These are phyloP conservation scores for Coffea eugenioides DNA, from an alignment of 257 asterid genomes.

Conservation along the genomic window DNA sequence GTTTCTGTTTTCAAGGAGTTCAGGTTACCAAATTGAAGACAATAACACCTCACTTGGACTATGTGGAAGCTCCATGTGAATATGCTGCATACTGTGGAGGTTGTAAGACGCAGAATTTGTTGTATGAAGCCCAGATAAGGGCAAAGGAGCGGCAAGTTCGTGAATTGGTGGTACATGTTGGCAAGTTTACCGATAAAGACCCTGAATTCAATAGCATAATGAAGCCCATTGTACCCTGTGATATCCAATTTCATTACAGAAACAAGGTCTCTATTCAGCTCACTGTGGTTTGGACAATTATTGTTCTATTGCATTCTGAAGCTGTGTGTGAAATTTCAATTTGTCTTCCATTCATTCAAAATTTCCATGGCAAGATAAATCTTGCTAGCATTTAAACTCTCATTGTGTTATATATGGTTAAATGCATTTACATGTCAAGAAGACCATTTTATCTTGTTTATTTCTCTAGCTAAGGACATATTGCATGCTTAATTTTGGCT, in stretches of 20 bases:
- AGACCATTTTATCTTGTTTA: too few species aligned
- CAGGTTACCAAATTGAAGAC: slow-evolving; percentile 86
- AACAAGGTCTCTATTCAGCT: slow-evolving; percentile 61
- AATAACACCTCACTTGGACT: slow-evolving; percentile 64
- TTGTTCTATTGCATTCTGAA: slow-evolving; percentile 3
- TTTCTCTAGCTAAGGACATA: too few species aligned
- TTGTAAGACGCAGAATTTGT: slow-evolving; percentile 82
- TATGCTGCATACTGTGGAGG: slow-evolving; percentile 91
- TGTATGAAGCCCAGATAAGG: slow-evolving; percentile 78
- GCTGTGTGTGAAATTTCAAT: too few species aligned
- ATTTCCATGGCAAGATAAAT: too few species aligned
- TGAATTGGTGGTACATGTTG: slow-evolving; percentile 74
- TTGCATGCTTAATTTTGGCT: too few species aligned
- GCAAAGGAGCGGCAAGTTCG: slow-evolving; percentile 85
- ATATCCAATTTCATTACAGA: slow-evolving; percentile 80
- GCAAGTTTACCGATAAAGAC: slow-evolving; percentile 57
- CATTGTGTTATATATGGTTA: neutral
- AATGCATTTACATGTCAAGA: neutral
- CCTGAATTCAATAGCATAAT: slow-evolving; percentile 47
- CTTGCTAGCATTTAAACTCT: neutral
- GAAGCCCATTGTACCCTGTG: slow-evolving; percentile 92
- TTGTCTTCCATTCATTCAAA: too few species aligned
- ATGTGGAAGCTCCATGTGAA: slow-evolving; percentile 89
- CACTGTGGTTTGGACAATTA: neutral
- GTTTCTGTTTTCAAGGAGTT: slow-evolving; percentile 23